Conservation (phyloP, 345 rosid species). For the Euphorbia pulcherrima region DNA sequence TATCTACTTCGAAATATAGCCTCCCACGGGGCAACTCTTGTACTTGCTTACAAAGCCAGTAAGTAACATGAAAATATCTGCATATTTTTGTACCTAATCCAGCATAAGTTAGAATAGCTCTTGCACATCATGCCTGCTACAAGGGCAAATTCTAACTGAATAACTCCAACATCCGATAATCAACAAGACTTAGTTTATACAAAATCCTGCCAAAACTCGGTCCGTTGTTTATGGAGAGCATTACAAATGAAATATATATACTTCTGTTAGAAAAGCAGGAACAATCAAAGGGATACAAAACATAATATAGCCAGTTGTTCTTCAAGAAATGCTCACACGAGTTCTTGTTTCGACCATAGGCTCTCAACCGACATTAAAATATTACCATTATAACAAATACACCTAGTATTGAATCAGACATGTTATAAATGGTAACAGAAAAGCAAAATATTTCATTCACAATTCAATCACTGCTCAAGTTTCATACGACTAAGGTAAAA, state of each 20-base stretch:
- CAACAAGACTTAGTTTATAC: background rate
- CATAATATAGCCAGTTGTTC: no score
- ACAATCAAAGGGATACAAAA: background rate
- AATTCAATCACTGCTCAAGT: background rate
- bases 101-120: background rate
- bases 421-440: background rate
- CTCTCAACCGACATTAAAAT: background rate
- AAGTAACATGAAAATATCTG: background rate
- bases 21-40: background rate
- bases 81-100: background rate
- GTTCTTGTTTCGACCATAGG: background rate
- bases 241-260: background rate
- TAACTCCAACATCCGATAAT: background rate
- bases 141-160: background rate
- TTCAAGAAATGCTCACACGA: no score
- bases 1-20: background rate
- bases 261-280: background rate
- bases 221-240: background rate
- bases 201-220: background rate
- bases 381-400: background rate
- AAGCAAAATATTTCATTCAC: background rate
- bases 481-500: background rate
- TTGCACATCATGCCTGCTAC: background rate
- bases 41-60: background rate
- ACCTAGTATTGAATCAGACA: background rate